These are phyloP conservation scores for Cryptococcus floricola DNA, from an alignment of 1,284 basidiomycete species.

Conservation along the genomic window DNA sequence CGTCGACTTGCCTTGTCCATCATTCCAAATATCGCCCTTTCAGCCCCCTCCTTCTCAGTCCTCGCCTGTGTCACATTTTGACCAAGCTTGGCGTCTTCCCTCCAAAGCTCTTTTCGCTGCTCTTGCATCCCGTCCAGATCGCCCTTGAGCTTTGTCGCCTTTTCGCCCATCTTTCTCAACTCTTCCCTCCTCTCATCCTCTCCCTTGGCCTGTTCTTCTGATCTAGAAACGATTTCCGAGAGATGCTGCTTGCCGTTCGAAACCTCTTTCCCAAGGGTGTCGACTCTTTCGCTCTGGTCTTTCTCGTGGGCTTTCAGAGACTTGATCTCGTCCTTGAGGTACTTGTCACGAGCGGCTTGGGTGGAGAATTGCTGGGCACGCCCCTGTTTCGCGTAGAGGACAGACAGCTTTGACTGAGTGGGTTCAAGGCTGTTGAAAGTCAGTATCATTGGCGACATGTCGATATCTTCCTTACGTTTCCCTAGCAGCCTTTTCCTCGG, in stretches of 20 bases:
- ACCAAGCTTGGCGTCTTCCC: constrained; percentile 85
- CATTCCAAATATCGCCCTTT: constrained; percentile 77
- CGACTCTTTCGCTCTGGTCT: constrained; percentile 59
- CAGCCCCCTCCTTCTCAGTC: constrained; percentile 74
- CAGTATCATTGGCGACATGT: neutral
- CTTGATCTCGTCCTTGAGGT: constrained; percentile 67
- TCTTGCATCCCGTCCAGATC: constrained; percentile 70
- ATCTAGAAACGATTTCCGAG: constrained; percentile 64
- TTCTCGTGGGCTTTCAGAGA: constrained; percentile 61
- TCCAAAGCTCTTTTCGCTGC: constrained; percentile 87
- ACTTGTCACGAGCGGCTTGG: constrained; percentile 74
- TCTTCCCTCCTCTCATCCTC: constrained; percentile 65
- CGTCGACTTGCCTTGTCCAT: constrained; percentile 75
- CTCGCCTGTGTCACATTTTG: constrained; percentile 70
- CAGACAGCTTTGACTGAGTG: constrained; percentile 63
- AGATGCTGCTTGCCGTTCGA: constrained; percentile 71
- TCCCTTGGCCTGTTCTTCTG: constrained; percentile 59
- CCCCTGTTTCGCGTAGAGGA: constrained; percentile 82
- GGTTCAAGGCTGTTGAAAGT: constrained; percentile 59
- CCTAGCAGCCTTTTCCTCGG: constrained; percentile 63
- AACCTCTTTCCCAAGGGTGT: constrained; percentile 63
- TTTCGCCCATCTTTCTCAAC: constrained; percentile 70
- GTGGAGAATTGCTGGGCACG: constrained; percentile 80
- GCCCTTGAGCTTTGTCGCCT: constrained; percentile 63
- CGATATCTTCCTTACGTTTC: constrained; percentile 45